These are phyloP conservation scores for Lizonia empirigonia DNA, from an alignment of 2,329 filamentous ascomycete species.

Conservation along the genomic window DNA sequence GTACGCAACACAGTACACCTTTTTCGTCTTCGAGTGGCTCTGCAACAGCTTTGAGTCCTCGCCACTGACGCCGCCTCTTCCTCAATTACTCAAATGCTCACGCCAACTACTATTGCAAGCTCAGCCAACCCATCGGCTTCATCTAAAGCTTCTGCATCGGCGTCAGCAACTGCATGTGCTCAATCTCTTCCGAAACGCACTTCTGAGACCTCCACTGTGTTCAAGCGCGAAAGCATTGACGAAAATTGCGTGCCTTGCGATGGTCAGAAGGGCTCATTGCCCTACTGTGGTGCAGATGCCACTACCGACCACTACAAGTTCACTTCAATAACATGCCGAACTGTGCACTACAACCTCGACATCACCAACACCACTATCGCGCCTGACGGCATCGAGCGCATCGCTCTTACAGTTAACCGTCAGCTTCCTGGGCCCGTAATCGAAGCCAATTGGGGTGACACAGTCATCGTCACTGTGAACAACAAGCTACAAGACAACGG, in stretches of 20 bases:
- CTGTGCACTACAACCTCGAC: constrained; percentile 48
- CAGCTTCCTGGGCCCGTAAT: constrained; percentile 75
- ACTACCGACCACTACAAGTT: constrained; percentile 46
- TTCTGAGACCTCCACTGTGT: background rate
- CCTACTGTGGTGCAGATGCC: constrained; percentile 44
- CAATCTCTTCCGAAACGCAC: constrained; percentile 9
- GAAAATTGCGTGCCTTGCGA: constrained; percentile 32
- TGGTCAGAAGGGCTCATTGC: constrained; percentile 40
- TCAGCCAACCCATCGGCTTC: constrained; percentile 12
- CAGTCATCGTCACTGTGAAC: constrained; percentile 32
- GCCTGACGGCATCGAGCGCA: constrained; percentile 70
- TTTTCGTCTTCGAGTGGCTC: background rate
- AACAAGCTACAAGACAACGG: constrained; percentile 50
- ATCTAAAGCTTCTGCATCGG: constrained; percentile 13
- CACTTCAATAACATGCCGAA: constrained; percentile 47
- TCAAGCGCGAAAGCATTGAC: constrained; percentile 11
- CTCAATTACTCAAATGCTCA: constrained; percentile 1
- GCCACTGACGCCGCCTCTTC: background rate
- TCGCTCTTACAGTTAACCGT: constrained; percentile 78
- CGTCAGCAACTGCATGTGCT: constrained; percentile 16
- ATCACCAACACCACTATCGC: constrained; percentile 38
- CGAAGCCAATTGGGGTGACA: constrained; percentile 58
- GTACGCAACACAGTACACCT: background rate
- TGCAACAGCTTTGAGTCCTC: background rate
- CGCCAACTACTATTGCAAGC: constrained; percentile 13